Base-by-base conservation (phyloP, 305 asterid genomes). In the Euphrasia arctica region DNA sequence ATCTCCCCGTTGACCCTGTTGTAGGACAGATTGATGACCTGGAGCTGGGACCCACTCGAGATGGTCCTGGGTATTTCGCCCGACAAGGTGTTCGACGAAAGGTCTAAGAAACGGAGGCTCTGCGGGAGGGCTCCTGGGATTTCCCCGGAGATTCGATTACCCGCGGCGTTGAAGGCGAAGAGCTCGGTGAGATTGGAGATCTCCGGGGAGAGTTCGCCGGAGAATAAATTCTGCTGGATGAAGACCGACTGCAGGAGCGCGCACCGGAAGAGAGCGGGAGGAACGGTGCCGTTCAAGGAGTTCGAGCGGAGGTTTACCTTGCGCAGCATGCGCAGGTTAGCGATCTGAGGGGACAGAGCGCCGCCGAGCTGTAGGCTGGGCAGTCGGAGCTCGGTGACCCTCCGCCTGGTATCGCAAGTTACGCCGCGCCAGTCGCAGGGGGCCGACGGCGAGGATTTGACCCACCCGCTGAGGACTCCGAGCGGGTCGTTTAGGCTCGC, bases 391-490 rank as follows among this genome's bases (percentile, higher is more conserved):
- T 81, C 89, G 27, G 60, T 72, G 4, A 87, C 92, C 31, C 67
- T 5, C 61, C 64, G 41, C 66, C 47, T 43, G 39, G 27, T 0
- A 25, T 51, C 57, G 63, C 95, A 87, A 4, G 63, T 60, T 7
- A 87, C 78, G 4, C 92, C 95, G 13, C 80, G 82, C 95, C 95
- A 87, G 75, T 87, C 90, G 70, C 92, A 87, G 2, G 95, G 95
- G 47, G 90, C 83, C 4, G 72, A 70, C 4, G 82, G 82, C 13
- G 92, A 70, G 4, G 86, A 77, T 0, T 84, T 58, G 58, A 64
- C 76, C 95, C 95, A 87, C 9, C 73, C 73, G 66, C 4, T 13
- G 18, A 87, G 81, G 12, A 71, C 80, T 29, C 76, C 79, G 14
- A 82, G 75, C 11, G 95, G 92, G 79, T 87, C 95, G 5, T 58